Evolutionary conservation across 1,284 basidiomycete genomes (phyloP), one percentile per base, ranked within the genome.

Genomic region (Somion occarium): DNA sequence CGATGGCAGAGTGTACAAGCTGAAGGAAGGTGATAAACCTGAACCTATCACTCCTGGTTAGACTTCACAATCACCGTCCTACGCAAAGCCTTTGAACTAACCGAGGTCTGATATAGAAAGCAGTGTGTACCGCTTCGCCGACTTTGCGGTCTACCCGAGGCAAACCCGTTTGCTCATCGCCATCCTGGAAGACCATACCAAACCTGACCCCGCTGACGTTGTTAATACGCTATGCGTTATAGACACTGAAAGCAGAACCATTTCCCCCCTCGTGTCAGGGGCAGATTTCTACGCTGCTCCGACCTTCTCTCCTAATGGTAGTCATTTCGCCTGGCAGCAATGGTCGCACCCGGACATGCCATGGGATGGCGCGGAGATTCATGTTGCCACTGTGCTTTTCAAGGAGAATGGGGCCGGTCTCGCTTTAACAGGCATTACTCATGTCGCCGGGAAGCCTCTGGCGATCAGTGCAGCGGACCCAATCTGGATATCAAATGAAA

Each of bases 331-430:
- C 2, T 93, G 85, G 83, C 72, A 83, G 44, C 75, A 85, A 53
- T 92, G 88, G 89, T 71, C 68, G 54, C 83, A 85, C 56, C 90
- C 90, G 0, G 81, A 88, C 60, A 91, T 92, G 90, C 88, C 89
- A 19, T 92, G 87, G 84, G 82, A 89, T 59, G 84, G 82, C 18
- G 75, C 79, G 0, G 71, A 84, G 59, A 69, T 91, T 37, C 72
- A 76, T 58, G 64, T 86, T 22, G 84, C 78, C 0, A 68, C 75
- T 23, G 61, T 78, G 27, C 19, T 38, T 9, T 49, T 53, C 11
- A 47, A 60, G 22, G 58, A 61, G 13, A 24, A 42, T 19, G 49
- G 44, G 11, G 25, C 24, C 19, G 24, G 27, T 11, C 62, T 76
- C 24, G 56, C 53, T 0, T 22, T 79, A 38, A 60, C 59, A 11